Evolutionary conservation across 169 alveolate species (phyloP), one percentile per base, ranked within the genome.

Genomic region (Plasmodium chabaudi): DNA sequence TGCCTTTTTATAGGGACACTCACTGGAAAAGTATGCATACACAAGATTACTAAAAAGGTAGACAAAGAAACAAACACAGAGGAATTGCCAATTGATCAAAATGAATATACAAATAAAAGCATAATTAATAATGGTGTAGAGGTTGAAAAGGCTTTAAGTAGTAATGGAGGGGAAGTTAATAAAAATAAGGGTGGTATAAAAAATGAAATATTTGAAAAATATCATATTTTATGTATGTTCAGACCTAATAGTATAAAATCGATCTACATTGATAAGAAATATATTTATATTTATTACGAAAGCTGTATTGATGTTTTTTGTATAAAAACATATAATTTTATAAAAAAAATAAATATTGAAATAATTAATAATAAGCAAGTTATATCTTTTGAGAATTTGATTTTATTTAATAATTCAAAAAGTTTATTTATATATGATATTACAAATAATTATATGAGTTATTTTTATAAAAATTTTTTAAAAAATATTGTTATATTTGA

Each of bases 381-480:
- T n/a, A 86, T 86, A 21, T 69, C 25, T 27, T 86, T 42, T 57
- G 87, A 86, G 59, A 68, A 86, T 42, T 51, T 69, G 13, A 86
- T 86, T 69, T 72, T 86, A 49, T 86, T 86, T 86, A 86, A 86
- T 49, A 86, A 71, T 25, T 86, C 91, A n/a, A 86, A 86, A 53
- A 86, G 69, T 19, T 63, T 86, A 60, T 86, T 71, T n/a, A 86
- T 86, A 19, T 86, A 86, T 64, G 87, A 86, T 63, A 71, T 86
- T n/a, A 86, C 55, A 27, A 86, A 71, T 86, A 86, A 86, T 65
- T 86, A 61, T 64, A 69, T 56, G 2, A 68, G 87, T 65, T 86
- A 86, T 70, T 86, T 86, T 70, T 86, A 61, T 70, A 86, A 86
- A 59, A 86, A 86, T 69, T 86, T 86, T 69, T 86, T 86, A 86